These are phyloP conservation scores for Mortierella sp. DNA, from an alignment of 371 early-diverging fungal species.

Conservation along the genomic window DNA sequence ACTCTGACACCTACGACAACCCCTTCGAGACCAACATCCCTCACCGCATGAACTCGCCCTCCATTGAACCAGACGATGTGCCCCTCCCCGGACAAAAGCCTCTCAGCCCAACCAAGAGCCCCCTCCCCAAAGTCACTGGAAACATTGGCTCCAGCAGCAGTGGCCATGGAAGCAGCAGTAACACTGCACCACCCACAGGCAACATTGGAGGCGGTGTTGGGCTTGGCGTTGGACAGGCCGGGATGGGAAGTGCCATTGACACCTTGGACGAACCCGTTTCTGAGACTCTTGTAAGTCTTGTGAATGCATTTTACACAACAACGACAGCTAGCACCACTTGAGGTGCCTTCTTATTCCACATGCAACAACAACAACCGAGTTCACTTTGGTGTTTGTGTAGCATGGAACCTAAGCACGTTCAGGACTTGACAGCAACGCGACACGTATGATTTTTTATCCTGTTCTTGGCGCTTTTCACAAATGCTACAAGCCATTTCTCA, in stretches of 20 bases:
- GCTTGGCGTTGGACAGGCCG: conserved; percentile 57
- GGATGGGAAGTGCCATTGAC: conserved; percentile 62
- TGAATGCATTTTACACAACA: neutral
- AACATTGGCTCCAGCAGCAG: conserved; percentile 49
- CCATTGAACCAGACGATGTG: conserved; percentile 58
- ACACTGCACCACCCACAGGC: conserved; percentile 15
- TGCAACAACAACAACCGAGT: neutral
- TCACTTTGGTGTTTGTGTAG: neutral
- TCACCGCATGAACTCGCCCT: conserved; percentile 51
- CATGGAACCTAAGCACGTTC: neutral
- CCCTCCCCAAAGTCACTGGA: conserved; percentile 54
- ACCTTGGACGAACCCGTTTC: conserved; percentile 96
- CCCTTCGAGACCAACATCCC: conserved; percentile 59
- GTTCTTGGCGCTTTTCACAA: neutral
- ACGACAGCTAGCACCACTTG: neutral
- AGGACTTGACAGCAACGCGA: conserved; percentile 3
- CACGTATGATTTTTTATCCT: neutral
- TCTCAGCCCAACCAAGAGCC: conserved; percentile 39
- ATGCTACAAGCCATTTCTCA: neutral
- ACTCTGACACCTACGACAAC: conserved; percentile 59
- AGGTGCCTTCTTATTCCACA: neutral
- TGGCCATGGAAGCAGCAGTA: conserved; percentile 10
- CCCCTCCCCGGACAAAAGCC: conserved; percentile 57
- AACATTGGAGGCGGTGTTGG: conserved; percentile 36
- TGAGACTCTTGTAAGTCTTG: conserved; percentile 78